Conservation (phyloP, 306 rosid species). For the Vigna hirtella region DNA sequence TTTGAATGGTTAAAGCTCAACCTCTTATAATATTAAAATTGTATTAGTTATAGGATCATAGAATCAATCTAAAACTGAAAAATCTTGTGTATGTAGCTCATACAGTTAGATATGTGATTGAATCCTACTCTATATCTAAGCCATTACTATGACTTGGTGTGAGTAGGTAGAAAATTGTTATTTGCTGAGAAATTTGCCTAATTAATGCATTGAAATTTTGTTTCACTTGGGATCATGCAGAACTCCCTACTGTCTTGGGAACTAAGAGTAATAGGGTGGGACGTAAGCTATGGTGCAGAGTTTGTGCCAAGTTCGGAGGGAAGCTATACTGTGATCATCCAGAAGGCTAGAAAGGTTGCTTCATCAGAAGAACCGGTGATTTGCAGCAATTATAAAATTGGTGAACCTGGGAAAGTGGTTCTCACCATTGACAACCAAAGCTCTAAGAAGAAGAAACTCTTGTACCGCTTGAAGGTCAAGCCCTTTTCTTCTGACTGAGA, state of each 20-base stretch:
- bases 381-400: slow-evolving; percentile 56
- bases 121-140: background rate
- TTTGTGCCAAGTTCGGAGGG: slow-evolving; percentile 71
- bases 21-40: background rate
- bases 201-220: slow-evolving; percentile 30
- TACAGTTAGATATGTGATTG: background rate
- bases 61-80: background rate
- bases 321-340: slow-evolving; percentile 70
- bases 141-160: background rate
- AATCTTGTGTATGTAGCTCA: background rate
- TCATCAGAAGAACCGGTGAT: slow-evolving; percentile 60
- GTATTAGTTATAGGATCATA: background rate
- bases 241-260: slow-evolving; percentile 64
- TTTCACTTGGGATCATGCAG: slow-evolving; percentile 44
- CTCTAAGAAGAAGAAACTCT: slow-evolving; percentile 82
- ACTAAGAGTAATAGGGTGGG: slow-evolving; percentile 81
- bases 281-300: slow-evolving; percentile 72
- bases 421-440: slow-evolving; percentile 65
- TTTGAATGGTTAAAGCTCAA: background rate
- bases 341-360: slow-evolving; percentile 64
- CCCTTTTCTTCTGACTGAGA: slow-evolving; percentile 46
- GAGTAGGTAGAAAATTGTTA: background rate
- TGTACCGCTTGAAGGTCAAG: slow-evolving; percentile 75
- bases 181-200: background rate
- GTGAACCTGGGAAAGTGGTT: slow-evolving; percentile 77